Evolutionary conservation across 2,329 filamentous ascomycete genomes (phyloP).

Genomic region (Hypomyces perniciosus): DNA sequence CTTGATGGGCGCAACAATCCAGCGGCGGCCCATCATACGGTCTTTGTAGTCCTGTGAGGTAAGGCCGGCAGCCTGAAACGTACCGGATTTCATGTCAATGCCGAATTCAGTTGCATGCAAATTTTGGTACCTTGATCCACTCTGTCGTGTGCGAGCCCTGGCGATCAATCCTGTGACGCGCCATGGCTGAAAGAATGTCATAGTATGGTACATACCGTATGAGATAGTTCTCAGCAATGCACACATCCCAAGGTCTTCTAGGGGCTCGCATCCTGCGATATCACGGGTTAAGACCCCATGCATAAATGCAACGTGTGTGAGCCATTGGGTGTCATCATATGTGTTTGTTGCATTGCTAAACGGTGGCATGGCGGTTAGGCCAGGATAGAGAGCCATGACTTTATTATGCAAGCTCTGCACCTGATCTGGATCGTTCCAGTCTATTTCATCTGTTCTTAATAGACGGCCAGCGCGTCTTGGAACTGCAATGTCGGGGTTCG

Average conservation of each 20-base stretch:
- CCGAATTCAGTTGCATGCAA: constrained; percentile 5
- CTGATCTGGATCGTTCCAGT: not conserved
- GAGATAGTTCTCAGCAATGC: constrained; percentile 14
- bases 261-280: not conserved
- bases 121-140: not conserved
- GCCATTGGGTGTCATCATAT: constrained; percentile 13
- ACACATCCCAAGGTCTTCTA: constrained; percentile 9
- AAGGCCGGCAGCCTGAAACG: not conserved
- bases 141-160: not conserved
- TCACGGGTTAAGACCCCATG: constrained; percentile 12
- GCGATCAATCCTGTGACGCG: constrained; percentile 2
- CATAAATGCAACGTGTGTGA: constrained; percentile 12
- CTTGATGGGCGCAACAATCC: constrained; percentile 15
- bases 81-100: constrained; percentile 6
- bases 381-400: constrained; percentile 3
- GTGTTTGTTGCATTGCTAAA: constrained; percentile 7
- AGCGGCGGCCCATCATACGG: constrained; percentile 10
- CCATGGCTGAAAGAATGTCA: constrained; percentile 11
- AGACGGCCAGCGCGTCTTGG: not conserved
- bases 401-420: not conserved
- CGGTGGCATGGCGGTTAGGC: constrained; percentile 15
- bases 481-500: not conserved
- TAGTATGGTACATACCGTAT: constrained; percentile 17
- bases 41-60: constrained; percentile 1
- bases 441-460: not conserved